These are phyloP conservation scores for Aspergillus sp. DNA, from an alignment of 2,329 filamentous ascomycete species.

Conservation along the genomic window DNA sequence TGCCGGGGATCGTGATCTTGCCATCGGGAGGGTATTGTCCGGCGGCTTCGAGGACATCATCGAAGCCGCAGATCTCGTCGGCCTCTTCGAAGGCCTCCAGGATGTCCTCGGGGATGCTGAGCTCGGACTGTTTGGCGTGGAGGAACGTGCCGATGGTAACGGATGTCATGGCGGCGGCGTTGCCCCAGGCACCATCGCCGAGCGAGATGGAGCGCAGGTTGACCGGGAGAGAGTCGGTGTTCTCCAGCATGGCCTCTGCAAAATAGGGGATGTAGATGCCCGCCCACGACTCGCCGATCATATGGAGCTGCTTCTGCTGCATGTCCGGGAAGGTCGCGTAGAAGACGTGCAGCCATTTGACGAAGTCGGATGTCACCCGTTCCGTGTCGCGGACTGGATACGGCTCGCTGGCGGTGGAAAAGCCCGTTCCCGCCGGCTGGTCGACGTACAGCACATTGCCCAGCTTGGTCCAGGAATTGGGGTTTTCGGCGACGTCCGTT, in stretches of 20 bases:
- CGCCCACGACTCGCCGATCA: conserved; percentile 32
- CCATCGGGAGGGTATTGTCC: conserved; percentile 20
- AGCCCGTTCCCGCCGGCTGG: conserved; percentile 29
- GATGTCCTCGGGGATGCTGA: conserved; percentile 20
- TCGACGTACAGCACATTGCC: conserved; percentile 30
- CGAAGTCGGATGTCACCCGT: conserved; percentile 21
- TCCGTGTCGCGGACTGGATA: conserved; percentile 20
- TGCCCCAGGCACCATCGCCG: conserved; percentile 29
- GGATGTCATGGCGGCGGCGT: conserved; percentile 26
- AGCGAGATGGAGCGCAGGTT: conserved; percentile 27
- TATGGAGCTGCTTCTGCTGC: conserved; percentile 21
- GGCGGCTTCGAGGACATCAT: conserved; percentile 17
- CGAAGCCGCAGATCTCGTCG: conserved; percentile 25
- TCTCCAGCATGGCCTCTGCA: conserved; percentile 20
- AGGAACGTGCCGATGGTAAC: conserved; percentile 21
- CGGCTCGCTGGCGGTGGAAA: conserved; percentile 21
- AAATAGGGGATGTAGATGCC: conserved; percentile 32
- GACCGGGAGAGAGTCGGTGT: conserved; percentile 17
- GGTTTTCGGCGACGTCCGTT: conserved; percentile 11
- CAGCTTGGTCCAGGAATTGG: conserved; percentile 20
- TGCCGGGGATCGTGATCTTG: conserved; percentile 22
- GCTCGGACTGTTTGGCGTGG: conserved; percentile 12
- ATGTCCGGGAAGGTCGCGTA: conserved; percentile 22
- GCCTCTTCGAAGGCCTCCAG: conserved; percentile 19
- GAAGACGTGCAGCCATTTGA: conserved; percentile 23